A percentile compares a stretch with the other conserved stretches of the same genome.
phyloP scores from a whole-genome alignment of 257 asterid genomes.

The Linderniella brevidens region DNA sequence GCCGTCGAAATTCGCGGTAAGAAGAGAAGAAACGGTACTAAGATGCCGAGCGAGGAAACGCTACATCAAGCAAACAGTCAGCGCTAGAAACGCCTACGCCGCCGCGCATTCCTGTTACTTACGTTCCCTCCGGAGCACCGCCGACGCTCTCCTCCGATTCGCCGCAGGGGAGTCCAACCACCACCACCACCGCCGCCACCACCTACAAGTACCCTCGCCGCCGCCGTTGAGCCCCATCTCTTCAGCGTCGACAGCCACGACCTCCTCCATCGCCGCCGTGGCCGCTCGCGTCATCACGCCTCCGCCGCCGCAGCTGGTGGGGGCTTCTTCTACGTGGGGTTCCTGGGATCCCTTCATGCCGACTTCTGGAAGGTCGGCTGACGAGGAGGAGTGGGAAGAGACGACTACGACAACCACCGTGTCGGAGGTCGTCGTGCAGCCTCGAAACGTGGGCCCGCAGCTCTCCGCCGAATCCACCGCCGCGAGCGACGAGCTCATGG shows the following conservation, averaged over 20 bases:
- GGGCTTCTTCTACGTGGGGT: conserved; percentile 56
- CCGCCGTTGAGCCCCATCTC: conserved; percentile 53
- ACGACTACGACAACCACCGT: conserved; percentile 13
- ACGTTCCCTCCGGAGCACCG: conserved; percentile 62
- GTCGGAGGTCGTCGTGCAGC: conserved; percentile 30
- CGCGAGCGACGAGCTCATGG: conserved; percentile 45
- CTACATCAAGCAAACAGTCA: conserved; percentile 77
- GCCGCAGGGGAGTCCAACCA: conserved; percentile 67
- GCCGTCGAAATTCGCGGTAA: conserved; percentile 39
- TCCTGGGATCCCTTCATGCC: conserved; percentile 97
- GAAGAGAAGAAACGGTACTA: conserved; percentile 69
- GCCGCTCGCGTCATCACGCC: conserved; percentile 53
- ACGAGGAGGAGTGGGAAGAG: conserved; percentile 82
- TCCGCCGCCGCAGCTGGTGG: conserved; percentile 48
- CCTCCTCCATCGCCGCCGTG: conserved; percentile 35
- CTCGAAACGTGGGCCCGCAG: too few relatives aligned
- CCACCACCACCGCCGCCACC: conserved; percentile 24
- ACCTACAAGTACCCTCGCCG: conserved; percentile 13
- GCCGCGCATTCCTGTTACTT: conserved; percentile 70
- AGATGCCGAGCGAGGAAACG: conserved; percentile 74
- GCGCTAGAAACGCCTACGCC: conserved; percentile 66
- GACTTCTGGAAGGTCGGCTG: conserved; percentile 38
- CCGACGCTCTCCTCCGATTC: conserved; percentile 64
- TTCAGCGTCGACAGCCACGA: conserved; percentile 8
- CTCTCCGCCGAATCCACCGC: not conserved